Percentiles rank a stretch among this genome's conserved stretches.
Evolutionary conservation across 495 filamentous ascomycete genomes (phyloP).

Genomic region (Penicillium herquei): DNA sequence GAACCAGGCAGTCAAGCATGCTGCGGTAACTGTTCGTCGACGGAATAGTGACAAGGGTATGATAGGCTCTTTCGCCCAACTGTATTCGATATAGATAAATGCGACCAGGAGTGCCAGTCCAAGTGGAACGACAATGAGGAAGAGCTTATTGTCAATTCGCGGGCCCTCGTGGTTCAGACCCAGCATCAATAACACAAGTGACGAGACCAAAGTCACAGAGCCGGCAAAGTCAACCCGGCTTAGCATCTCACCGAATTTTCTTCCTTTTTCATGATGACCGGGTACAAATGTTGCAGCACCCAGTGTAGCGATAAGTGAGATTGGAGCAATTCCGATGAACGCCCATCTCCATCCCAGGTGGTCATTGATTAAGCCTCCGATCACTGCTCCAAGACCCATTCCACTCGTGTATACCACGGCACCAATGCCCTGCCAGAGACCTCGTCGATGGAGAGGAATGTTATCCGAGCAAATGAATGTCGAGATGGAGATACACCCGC

Average conservation of each 20-base stretch:
- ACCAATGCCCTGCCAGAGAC: conserved; percentile 13
- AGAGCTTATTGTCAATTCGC: not conserved
- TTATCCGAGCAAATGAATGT: conserved; percentile 18
- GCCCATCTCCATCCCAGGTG: conserved; percentile 17
- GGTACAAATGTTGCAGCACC: conserved; percentile 13
- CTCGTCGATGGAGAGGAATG: conserved; percentile 12
- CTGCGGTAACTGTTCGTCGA: conserved; percentile 11
- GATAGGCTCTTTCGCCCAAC: conserved; percentile 16
- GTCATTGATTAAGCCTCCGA: conserved; percentile 16
- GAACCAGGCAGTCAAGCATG: conserved; percentile 20
- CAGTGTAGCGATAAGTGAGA: conserved; percentile 9
- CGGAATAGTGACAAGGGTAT: conserved; percentile 14
- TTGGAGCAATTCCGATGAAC: conserved; percentile 14
- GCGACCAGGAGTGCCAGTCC: not conserved
- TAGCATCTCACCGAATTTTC: conserved; percentile 2
- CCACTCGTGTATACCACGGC: conserved; percentile 13
- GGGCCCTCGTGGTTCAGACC: conserved; percentile 14
- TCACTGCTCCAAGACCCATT: conserved; percentile 13
- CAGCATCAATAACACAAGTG: conserved; percentile 10
- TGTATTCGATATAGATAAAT: conserved; percentile 12
- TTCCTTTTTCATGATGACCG: not conserved
- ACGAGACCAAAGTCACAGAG: conserved; percentile 8
- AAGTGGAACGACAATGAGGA: conserved; percentile 2
- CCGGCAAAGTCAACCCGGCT: conserved; percentile 16
- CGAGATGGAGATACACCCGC: conserved; percentile 16